These are phyloP conservation scores for Candida tammaniensis DNA, from an alignment of 805 yeast genomes.

Conservation along the genomic window DNA sequence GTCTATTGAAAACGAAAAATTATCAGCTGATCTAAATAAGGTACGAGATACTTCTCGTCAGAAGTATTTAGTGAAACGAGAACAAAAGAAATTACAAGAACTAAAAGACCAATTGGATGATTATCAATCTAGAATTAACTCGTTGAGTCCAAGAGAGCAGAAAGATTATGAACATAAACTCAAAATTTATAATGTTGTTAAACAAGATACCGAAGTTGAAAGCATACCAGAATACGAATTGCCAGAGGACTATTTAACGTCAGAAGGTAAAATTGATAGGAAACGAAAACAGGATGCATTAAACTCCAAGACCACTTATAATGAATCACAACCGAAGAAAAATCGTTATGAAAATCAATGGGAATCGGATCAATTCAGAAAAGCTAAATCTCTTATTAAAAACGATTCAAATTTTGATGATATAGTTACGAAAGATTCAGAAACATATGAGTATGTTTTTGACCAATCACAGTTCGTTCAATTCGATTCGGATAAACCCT, in stretches of 20 bases:
- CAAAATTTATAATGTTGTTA: conserved; percentile 16
- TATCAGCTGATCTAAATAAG: not conserved
- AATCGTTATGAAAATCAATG: conserved; percentile 38
- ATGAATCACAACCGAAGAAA: conserved; percentile 9
- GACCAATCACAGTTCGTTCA: conserved; percentile 53
- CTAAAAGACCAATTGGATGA: conserved; percentile 15
- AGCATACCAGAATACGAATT: conserved; percentile 43
- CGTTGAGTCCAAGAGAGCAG: conserved; percentile 11
- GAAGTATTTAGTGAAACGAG: conserved; percentile 21
- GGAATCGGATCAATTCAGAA: conserved; percentile 52
- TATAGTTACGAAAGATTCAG: conserved; percentile 39
- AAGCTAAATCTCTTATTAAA: conserved; percentile 21
- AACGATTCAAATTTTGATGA: conserved; percentile 34
- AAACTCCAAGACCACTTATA: conserved; percentile 6
- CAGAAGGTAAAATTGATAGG: conserved; percentile 51
- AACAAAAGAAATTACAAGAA: conserved; percentile 17
- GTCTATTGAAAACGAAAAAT: too few species aligned
- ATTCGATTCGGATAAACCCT: conserved; percentile 20
- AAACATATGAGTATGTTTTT: conserved; percentile 71
- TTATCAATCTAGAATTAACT: conserved; percentile 1
- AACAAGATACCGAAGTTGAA: conserved; percentile 10
- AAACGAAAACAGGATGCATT: conserved; percentile 54
- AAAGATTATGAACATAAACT: conserved; percentile 18
- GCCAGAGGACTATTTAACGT: conserved; percentile 57
- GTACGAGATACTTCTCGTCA: conserved; percentile 16